phyloP scores from a whole-genome alignment of 768 basidiomycete species.

The Trichaptum fuscoviolaceum region DNA sequence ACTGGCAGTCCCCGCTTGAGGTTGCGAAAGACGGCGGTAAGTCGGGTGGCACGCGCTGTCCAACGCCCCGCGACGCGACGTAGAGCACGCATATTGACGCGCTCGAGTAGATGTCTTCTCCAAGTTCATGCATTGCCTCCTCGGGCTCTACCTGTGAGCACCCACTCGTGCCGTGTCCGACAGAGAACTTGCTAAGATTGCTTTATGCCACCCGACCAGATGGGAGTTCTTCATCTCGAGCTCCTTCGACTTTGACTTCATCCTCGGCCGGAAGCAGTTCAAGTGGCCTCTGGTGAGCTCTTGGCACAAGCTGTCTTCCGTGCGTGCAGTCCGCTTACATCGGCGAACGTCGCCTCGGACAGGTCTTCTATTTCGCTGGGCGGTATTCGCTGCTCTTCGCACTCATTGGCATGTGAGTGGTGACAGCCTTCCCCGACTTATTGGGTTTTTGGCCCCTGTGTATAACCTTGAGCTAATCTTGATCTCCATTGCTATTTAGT shows the following conservation, averaged over 20 bases:
- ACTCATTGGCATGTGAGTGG: conserved; percentile 61
- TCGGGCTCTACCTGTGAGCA: conserved; percentile 56
- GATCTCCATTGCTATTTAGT: conserved; percentile 25
- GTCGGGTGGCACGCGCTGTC: conserved; percentile 9
- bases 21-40: conserved; percentile 43
- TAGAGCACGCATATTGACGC: background rate
- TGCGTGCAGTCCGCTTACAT: conserved; percentile 4
- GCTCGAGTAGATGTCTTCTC: conserved; percentile 31
- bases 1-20: conserved; percentile 50
- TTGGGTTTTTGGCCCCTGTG: background rate
- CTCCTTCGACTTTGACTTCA: conserved; percentile 58
- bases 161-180: background rate
- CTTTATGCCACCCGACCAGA: conserved; percentile 27
- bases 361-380: conserved; percentile 68
- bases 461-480: conserved; percentile 11
- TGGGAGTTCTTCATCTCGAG: conserved; percentile 66
- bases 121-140: conserved; percentile 54
- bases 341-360: background rate
- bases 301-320: background rate
- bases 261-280: conserved; percentile 52
- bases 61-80: background rate
- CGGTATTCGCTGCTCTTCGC: conserved; percentile 63
- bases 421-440: background rate
- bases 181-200: background rate
- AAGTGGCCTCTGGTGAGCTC: conserved; percentile 60